Percentiles rank a stretch among this genome's conserved stretches.
Evolutionary conservation across 2,329 filamentous ascomycete genomes (phyloP).

Genomic region (Cyphellophora europaea): DNA sequence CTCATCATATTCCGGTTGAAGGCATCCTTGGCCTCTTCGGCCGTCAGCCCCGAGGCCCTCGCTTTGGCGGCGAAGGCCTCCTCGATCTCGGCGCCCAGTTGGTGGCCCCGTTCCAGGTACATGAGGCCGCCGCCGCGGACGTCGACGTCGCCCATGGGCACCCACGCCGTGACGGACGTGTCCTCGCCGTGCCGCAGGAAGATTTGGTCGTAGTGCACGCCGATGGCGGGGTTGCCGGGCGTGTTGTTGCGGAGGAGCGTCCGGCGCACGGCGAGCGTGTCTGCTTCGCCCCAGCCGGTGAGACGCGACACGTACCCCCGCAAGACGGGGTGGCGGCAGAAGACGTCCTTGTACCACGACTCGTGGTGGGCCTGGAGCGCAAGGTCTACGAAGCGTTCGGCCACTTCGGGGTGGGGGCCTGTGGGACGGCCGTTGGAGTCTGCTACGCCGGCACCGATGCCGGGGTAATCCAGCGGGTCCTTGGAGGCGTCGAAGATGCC

Average conservation of each 20-base stretch:
- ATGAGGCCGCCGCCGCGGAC: conserved; percentile 50
- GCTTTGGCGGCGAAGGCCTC: conserved; percentile 40
- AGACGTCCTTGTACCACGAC: conserved; percentile 44
- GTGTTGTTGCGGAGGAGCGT: conserved; percentile 49
- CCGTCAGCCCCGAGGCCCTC: conserved; percentile 37
- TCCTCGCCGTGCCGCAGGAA: conserved; percentile 47
- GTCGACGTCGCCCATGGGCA: conserved; percentile 45
- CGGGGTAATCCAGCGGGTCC: conserved; percentile 36
- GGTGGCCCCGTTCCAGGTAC: conserved; percentile 45
- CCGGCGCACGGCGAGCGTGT: conserved; percentile 37
- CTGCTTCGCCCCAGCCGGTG: conserved; percentile 43
- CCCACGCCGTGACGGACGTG: conserved; percentile 48
- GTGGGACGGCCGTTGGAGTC: conserved; percentile 37
- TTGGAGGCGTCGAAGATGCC: conserved; percentile 44
- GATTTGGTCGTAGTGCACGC: conserved; percentile 53
- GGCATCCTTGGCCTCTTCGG: conserved; percentile 41
- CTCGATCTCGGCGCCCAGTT: conserved; percentile 42
- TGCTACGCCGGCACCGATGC: conserved; percentile 44
- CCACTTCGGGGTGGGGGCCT: conserved; percentile 25
- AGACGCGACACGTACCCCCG: conserved; percentile 41
- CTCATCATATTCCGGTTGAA: conserved; percentile 54
- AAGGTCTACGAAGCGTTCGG: conserved; percentile 37
- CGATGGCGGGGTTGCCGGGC: conserved; percentile 47
- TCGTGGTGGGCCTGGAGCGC: conserved; percentile 46
- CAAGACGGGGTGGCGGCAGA: conserved; percentile 45